Percentiles rank a stretch among this genome's conserved stretches.
phyloP scores from a whole-genome alignment of 169 alveolate species.

The Cryptosporidium tyzzeri region DNA sequence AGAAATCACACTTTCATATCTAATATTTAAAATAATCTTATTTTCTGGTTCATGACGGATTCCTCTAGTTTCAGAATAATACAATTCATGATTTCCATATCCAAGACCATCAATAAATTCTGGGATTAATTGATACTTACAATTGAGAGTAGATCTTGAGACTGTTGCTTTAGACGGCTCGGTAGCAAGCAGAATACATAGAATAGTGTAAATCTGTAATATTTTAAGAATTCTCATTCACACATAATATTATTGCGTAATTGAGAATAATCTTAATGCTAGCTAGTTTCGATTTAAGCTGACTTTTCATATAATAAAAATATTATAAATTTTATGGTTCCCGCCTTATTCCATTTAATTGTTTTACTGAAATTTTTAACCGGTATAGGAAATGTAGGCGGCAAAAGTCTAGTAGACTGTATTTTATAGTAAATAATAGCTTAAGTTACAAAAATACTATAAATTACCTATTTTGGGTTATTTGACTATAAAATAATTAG shows the following conservation, averaged over 20 bases:
- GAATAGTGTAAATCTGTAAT: not conserved
- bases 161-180: not conserved
- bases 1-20: slow-evolving; percentile 48
- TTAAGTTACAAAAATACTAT: not conserved
- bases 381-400: slow-evolving; percentile 3
- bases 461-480: too few relatives aligned
- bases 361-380: not conserved
- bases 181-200: not conserved
- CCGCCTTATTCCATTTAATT: not conserved
- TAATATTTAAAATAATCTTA: slow-evolving; percentile 13
- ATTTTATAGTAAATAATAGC: not conserved
- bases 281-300: not conserved
- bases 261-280: not conserved
- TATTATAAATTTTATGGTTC: not conserved
- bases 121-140: slow-evolving; percentile 59
- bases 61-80: slow-evolving; percentile 58
- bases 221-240: slow-evolving; percentile 40
- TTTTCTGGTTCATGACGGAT: slow-evolving; percentile 56
- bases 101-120: slow-evolving; percentile 59
- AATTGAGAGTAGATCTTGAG: slow-evolving; percentile 42
- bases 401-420: not conserved
- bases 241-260: slow-evolving; percentile 38
- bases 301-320: not conserved
- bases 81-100: slow-evolving; percentile 37
- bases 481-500: not conserved